Percentiles rank a stretch among this genome's conserved stretches.
Evolutionary conservation across 179 eudicot species (phyloP).

Genomic region (Heliamphora ciliata): DNA sequence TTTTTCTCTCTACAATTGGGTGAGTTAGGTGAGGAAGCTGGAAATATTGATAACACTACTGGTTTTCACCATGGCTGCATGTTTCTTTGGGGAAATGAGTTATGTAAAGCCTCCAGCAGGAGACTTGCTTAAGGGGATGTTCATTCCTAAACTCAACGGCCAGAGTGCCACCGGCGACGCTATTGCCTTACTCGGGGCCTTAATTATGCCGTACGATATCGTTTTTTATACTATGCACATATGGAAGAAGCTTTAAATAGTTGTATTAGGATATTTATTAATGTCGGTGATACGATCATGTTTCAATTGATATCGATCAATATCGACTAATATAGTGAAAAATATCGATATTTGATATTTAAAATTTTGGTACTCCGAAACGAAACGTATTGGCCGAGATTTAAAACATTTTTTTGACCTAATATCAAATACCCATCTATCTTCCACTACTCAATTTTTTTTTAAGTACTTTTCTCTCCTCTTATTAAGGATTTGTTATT

Average conservation of each 20-base stretch:
- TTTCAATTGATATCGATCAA: too few relatives aligned
- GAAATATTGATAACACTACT: constrained; percentile 53
- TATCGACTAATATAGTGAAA: too few relatives aligned
- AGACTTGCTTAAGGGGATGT: constrained; percentile 56
- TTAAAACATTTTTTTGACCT: not conserved
- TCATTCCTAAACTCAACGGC: constrained; percentile 54
- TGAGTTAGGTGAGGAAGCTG: constrained; percentile 55
- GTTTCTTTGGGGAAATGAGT: constrained; percentile 70
- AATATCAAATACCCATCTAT: not conserved
- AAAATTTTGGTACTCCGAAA: too few relatives aligned
- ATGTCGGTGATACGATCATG: not conserved
- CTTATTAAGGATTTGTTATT: not conserved
- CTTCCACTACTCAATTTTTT: not conserved
- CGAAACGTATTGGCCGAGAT: too few relatives aligned
- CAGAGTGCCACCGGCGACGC: constrained; percentile 62
- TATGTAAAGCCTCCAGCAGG: constrained; percentile 55
- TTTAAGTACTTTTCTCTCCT: not conserved
- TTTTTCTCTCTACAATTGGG: not conserved
- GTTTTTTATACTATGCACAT: not conserved
- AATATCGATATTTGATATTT: too few relatives aligned
- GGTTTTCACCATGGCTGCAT: constrained; percentile 63
- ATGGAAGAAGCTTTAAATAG: not conserved
- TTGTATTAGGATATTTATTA: not conserved
- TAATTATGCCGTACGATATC: constrained; percentile 65
- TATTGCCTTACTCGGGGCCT: constrained; percentile 69